Evolutionary conservation across 2,329 filamentous ascomycete species (phyloP).

Genomic region (Alternaria tenuissima): DNA sequence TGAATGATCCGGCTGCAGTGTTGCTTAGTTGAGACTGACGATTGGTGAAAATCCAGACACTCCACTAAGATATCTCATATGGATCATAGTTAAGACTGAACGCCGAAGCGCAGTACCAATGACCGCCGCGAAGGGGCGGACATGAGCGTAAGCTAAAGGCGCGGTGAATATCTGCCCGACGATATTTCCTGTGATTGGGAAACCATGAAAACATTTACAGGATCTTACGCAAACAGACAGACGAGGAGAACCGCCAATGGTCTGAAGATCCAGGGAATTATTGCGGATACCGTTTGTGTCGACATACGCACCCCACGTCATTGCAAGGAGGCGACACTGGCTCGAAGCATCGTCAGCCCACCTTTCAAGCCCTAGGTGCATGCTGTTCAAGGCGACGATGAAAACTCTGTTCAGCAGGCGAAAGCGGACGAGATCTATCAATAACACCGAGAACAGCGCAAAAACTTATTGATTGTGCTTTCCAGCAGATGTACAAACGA

Average conservation of each 20-base stretch:
- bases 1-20: background rate
- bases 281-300: background rate
- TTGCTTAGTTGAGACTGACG: background rate
- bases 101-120: background rate
- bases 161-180: background rate
- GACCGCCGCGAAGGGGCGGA: background rate
- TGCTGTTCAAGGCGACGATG: background rate
- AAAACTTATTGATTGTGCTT: background rate
- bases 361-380: background rate
- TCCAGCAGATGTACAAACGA: background rate
- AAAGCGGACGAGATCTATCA: background rate
- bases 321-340: background rate
- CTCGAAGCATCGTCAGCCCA: background rate
- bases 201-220: background rate
- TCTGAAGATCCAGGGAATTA: background rate
- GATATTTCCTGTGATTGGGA: background rate
- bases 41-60: background rate
- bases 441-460: background rate
- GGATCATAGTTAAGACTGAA: background rate
- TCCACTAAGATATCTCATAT: background rate
- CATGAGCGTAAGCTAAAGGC: accelerated
- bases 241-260: background rate
- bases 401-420: background rate
- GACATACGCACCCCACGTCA: background rate
- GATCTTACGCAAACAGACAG: background rate